These are phyloP conservation scores for Peniophora sp. DNA, from an alignment of 1,284 basidiomycete genomes.

Conservation along the genomic window DNA sequence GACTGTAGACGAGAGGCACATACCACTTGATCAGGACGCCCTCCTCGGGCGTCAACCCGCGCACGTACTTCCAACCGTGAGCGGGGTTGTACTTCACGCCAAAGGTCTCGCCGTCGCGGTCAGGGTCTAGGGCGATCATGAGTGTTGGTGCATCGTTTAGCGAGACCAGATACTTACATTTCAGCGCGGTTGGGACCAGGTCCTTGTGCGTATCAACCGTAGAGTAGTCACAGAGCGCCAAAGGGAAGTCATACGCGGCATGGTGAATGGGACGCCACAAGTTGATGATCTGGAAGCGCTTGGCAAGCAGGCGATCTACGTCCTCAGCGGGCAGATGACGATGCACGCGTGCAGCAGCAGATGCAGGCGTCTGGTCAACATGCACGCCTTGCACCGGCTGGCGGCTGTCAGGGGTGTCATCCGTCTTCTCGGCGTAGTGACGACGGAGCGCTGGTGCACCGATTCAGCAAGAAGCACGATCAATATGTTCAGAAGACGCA, in stretches of 20 bases:
- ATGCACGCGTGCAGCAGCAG: constrained; percentile 40
- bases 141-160: too few relatives aligned
- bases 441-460: constrained; percentile 34
- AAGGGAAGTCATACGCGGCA: constrained; percentile 48
- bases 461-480: not conserved
- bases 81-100: constrained; percentile 42
- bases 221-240: constrained; percentile 55
- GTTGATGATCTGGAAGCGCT: constrained; percentile 63
- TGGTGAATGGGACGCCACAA: constrained; percentile 60
- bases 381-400: constrained; percentile 44
- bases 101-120: constrained; percentile 51
- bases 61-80: constrained; percentile 60
- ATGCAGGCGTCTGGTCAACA: constrained; percentile 44
- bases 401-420: constrained; percentile 32
- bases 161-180: too few relatives aligned
- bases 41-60: constrained; percentile 56
- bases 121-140: too few relatives aligned
- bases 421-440: constrained; percentile 29
- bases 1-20: constrained; percentile 13
- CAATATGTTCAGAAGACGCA: too few relatives aligned
- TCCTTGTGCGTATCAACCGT: constrained; percentile 42
- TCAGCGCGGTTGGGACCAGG: constrained; percentile 39
- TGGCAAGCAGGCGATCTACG: constrained; percentile 32
- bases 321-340: constrained; percentile 44
- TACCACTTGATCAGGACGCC: constrained; percentile 63